Percentiles rank a stretch among this genome's conserved stretches.
Conservation (phyloP, 2,329 filamentous ascomycete species). For the Claviceps maximensis region DNA sequence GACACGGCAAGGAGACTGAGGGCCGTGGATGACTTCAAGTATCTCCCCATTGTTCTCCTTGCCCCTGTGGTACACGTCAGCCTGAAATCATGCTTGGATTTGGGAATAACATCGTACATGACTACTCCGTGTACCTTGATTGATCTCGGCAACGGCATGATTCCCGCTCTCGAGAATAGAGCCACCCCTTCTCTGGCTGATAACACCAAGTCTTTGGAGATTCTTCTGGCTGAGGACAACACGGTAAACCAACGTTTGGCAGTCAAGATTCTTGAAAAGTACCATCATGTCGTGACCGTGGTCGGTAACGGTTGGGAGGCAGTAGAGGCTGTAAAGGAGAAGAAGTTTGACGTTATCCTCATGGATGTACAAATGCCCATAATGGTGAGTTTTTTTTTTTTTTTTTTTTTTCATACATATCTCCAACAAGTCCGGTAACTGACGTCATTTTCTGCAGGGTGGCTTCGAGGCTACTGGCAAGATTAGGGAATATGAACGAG, state of each 20-base stretch:
- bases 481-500: constrained; percentile 88
- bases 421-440: constrained; percentile 13
- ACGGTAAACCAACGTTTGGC: constrained; percentile 92
- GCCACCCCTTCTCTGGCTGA: constrained; percentile 85
- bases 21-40: constrained; percentile 90
- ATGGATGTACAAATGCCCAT: constrained; percentile 99
- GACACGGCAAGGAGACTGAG: constrained; percentile 77
- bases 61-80: constrained; percentile 83
- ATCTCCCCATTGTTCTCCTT: constrained; percentile 86
- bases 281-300: constrained; percentile 83
- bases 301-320: constrained; percentile 92
- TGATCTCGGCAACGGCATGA: constrained; percentile 90
- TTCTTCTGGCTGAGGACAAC: constrained; percentile 92
- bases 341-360: constrained; percentile 88
- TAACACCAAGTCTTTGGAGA: constrained; percentile 90
- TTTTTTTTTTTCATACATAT: neutral
- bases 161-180: constrained; percentile 85
- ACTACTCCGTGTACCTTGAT: constrained; percentile 90
- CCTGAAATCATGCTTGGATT: constrained; percentile 82
- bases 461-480: constrained; percentile 95
- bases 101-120: constrained; percentile 98
- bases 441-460: constrained; percentile 41
- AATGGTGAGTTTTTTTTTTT: constrained; percentile 45
- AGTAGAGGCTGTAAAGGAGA: constrained; percentile 80
- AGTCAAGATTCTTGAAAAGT: constrained; percentile 94